Evolutionary conservation across 441 rosid species (phyloP).

Genomic region (Erysimum pusillum): DNA sequence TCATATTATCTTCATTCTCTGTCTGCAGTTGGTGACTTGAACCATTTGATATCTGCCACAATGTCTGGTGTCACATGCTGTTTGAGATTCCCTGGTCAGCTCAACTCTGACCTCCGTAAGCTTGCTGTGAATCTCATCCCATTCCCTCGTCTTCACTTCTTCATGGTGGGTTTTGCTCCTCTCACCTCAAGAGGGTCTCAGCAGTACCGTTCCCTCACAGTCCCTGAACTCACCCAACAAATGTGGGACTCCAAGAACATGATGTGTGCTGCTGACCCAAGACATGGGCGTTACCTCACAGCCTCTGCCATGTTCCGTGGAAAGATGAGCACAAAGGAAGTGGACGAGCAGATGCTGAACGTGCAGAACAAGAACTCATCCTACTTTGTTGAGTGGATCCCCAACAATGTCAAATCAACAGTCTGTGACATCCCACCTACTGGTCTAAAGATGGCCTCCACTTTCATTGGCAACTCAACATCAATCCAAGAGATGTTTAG

Average conservation of each 20-base stretch:
- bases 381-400: slow-evolving; percentile 71
- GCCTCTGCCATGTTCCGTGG: slow-evolving; percentile 73
- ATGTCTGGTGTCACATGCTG: slow-evolving; percentile 71
- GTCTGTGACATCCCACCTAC: slow-evolving; percentile 69
- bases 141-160: slow-evolving; percentile 71
- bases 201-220: slow-evolving; percentile 60
- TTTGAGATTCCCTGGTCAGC: slow-evolving; percentile 68
- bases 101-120: slow-evolving; percentile 67
- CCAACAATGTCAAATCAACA: slow-evolving; percentile 64
- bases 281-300: slow-evolving; percentile 66
- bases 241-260: slow-evolving; percentile 80
- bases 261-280: slow-evolving; percentile 74
- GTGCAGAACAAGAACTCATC: slow-evolving; percentile 74
- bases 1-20: neutral
- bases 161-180: slow-evolving; percentile 76
- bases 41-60: slow-evolving; percentile 65
- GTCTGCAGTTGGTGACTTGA: slow-evolving; percentile 63
- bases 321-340: slow-evolving; percentile 74
- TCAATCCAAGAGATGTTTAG: slow-evolving; percentile 69
- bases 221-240: slow-evolving; percentile 71
- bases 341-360: slow-evolving; percentile 70
- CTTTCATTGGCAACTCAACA: slow-evolving; percentile 64
- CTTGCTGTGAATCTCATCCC: slow-evolving; percentile 67
- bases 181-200: slow-evolving; percentile 68
- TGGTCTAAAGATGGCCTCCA: slow-evolving; percentile 66